Conservation (phyloP, 805 yeast genomes). For the Monosporozyma aerobia region DNA sequence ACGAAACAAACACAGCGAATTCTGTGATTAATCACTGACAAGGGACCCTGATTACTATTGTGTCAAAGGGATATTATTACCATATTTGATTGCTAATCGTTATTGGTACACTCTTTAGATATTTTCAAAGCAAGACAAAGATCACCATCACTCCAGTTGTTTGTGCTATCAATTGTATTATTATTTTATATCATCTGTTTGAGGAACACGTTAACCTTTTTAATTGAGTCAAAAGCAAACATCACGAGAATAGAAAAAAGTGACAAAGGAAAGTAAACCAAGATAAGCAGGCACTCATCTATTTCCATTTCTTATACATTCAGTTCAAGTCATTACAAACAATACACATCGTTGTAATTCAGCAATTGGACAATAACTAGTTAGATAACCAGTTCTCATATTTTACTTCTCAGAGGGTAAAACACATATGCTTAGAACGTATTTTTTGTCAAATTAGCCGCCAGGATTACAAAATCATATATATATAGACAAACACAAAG, state of each 20-base stretch:
- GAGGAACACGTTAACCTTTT: background rate
- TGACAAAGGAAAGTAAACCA: background rate
- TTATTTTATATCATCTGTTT: background rate
- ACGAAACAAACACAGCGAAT: background rate
- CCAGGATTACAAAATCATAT: background rate
- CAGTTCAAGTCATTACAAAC: background rate
- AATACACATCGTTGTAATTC: background rate
- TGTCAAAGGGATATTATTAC: background rate
- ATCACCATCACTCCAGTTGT: background rate
- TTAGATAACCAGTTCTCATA: background rate
- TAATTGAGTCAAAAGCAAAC: background rate
- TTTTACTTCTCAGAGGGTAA: background rate
- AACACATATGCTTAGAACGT: background rate
- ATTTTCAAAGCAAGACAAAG: background rate
- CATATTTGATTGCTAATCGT: background rate
- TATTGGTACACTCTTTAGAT: background rate
- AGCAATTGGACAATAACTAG: background rate
- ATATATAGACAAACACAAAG: no score
- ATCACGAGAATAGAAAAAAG: background rate
- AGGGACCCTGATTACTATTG: background rate
- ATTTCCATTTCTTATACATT: background rate
- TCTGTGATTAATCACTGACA: background rate
- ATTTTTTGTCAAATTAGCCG: background rate
- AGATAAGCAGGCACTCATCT: background rate
- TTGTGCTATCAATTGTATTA: background rate